Evolutionary conservation across 2,329 filamentous ascomycete species (phyloP).

Genomic region (Talaromyces atroroseus): DNA sequence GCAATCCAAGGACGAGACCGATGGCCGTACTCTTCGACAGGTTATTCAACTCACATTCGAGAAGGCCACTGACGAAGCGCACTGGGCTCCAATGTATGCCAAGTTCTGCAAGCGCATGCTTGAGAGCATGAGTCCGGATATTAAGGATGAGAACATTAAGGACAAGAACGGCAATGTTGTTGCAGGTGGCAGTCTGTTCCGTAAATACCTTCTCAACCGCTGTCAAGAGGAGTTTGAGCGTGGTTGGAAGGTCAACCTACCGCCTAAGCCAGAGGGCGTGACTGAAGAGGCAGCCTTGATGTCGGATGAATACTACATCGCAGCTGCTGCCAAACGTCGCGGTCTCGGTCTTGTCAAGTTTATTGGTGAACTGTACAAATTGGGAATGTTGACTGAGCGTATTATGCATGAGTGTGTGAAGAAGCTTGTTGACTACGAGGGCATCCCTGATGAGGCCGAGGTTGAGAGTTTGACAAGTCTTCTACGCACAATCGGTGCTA

Average conservation of each 20-base stretch:
- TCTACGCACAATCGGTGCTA: slow-evolving; percentile 81
- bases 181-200: slow-evolving; percentile 87
- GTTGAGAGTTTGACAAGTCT: slow-evolving; percentile 94
- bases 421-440: slow-evolving; percentile 93
- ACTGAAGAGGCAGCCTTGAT: slow-evolving; percentile 71
- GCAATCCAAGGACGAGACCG: slow-evolving; percentile 91
- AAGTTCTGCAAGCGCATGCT: slow-evolving; percentile 98
- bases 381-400: slow-evolving; percentile 95
- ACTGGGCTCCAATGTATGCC: slow-evolving; percentile 98
- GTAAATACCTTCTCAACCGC: slow-evolving; percentile 96
- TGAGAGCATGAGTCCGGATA: slow-evolving; percentile 87
- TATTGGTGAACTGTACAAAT: slow-evolving; percentile 98
- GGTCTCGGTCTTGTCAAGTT: slow-evolving; percentile 98
- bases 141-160: slow-evolving; percentile 89
- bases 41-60: slow-evolving; percentile 99
- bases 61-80: slow-evolving; percentile 96
- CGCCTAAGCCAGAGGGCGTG: slow-evolving; percentile 67
- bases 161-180: slow-evolving; percentile 87
- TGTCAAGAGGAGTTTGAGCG: slow-evolving; percentile 99
- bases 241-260: slow-evolving; percentile 88
- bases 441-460: slow-evolving; percentile 87
- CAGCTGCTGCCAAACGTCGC: slow-evolving; percentile 89
- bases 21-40: slow-evolving; percentile 90
- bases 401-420: slow-evolving; percentile 99
- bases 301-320: slow-evolving; percentile 93